Evolutionary conservation across 139 green algal genomes (phyloP), one percentile per base, ranked within the genome.

Genomic region (Raphidocelis subcapitata): DNA sequence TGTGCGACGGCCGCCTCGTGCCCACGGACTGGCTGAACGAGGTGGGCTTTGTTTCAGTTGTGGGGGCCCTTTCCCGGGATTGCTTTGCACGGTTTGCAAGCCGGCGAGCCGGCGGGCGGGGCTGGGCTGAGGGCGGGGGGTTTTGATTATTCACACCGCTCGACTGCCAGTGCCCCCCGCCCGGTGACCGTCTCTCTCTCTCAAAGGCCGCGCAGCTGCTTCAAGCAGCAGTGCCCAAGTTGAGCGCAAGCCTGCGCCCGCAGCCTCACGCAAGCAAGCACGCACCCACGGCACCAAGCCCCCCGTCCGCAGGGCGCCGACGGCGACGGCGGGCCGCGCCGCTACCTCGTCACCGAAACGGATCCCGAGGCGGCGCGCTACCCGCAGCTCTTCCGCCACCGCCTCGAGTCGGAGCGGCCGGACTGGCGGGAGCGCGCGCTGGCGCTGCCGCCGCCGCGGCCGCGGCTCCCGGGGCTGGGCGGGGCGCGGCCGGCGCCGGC

Each of bases 11-110:
- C 29, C 61, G 70, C 15, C 44, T 78, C 47, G 61, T 72, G 36
- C 51, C 72, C 10, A 78, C 72, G 12, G 1, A 49, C 35, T 72
- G 62, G 62, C 54, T 78, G 18, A 72, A 72, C 54, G 62, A 78
- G 72, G 62, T 78, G 36, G 21, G 60, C 49, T 60, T 41, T 47
- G 33, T 67, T n/a, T n/a, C n/a, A n/a, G n/a, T n/a, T n/a, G n/a
- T n/a, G n/a, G n/a, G n/a, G n/a, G n/a, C n/a, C n/a, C n/a, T n/a
- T n/a, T n/a, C n/a, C n/a, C n/a, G n/a, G n/a, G n/a, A n/a, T n/a
- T n/a, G n/a, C n/a, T n/a, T n/a, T n/a, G n/a, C n/a, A n/a, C n/a
- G n/a, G n/a, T n/a, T n/a, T n/a, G n/a, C n/a, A n/a, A n/a, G n/a
- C n/a, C n/a, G n/a, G n/a, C n/a, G n/a, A n/a, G n/a, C n/a, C n/a